These are phyloP conservation scores for Pseudohalonectria lignicola DNA, from an alignment of 2,329 filamentous ascomycete genomes.

Conservation along the genomic window DNA sequence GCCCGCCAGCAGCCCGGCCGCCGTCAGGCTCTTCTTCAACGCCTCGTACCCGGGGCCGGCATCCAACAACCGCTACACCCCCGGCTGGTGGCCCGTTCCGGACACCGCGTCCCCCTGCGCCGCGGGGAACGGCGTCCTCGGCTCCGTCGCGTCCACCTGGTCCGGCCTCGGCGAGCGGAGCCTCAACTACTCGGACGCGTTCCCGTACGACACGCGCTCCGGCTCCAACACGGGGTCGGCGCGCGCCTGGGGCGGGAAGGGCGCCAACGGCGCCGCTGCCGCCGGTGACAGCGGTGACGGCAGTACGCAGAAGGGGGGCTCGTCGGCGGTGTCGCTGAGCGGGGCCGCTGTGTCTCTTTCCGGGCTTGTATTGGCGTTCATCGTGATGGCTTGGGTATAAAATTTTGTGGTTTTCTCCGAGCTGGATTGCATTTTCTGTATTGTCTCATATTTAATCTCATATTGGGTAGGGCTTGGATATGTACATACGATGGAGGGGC, in stretches of 20 bases:
- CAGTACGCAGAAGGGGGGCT: too few species aligned
- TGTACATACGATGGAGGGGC: too few species aligned
- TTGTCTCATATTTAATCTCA: too few species aligned
- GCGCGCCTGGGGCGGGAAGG: background rate
- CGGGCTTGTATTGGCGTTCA: too few species aligned
- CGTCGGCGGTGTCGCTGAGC: too few species aligned
- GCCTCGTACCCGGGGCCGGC: constrained; percentile 3
- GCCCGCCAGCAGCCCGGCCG: background rate
- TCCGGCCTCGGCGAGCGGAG: constrained; percentile 3
- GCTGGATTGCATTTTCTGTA: too few species aligned
- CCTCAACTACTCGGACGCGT: constrained; percentile 11
- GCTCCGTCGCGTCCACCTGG: constrained; percentile 5
- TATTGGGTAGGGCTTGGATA: too few species aligned
- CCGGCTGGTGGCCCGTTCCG: constrained; percentile 14
- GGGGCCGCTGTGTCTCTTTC: too few species aligned
- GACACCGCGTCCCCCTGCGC: constrained; percentile 7
- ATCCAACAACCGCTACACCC: constrained; percentile 10
- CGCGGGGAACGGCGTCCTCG: constrained; percentile 7
- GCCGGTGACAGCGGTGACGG: background rate
- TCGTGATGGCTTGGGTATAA: too few species aligned
- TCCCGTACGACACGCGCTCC: constrained; percentile 33
- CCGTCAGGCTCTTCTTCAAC: constrained; percentile 2
- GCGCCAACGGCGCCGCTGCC: background rate
- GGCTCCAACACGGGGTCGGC: constrained; percentile 21
- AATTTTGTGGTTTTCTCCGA: too few species aligned